Percentiles rank a stretch among this genome's conserved stretches.
Evolutionary conservation across 2,329 filamentous ascomycete genomes (phyloP).

Genomic region (Plenodomus lindquistii): DNA sequence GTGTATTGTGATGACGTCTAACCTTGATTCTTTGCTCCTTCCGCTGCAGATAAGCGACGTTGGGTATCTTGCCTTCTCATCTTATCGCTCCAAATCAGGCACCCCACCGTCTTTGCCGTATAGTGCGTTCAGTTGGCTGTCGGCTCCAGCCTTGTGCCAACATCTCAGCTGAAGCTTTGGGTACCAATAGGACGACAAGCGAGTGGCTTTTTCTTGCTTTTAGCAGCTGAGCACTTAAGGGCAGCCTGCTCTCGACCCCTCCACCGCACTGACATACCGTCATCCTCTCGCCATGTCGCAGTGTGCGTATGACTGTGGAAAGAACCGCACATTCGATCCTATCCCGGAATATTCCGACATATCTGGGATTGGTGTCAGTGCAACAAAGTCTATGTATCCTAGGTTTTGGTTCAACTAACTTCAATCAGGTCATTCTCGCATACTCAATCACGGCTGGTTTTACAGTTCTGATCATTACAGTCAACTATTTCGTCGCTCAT

Average conservation of each 20-base stretch:
- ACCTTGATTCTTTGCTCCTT: background rate
- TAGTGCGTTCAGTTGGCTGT: too few relatives aligned
- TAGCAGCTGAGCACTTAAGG: background rate
- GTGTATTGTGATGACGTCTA: background rate
- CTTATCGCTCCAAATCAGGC: background rate
- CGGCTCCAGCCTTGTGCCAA: too few relatives aligned
- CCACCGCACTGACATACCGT: background rate
- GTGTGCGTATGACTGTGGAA: background rate
- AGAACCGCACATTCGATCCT: background rate
- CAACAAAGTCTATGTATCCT: background rate
- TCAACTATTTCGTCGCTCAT: too few relatives aligned
- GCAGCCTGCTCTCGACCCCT: background rate
- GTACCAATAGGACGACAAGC: background rate
- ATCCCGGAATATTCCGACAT: background rate
- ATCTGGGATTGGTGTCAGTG: background rate
- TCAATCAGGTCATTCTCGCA: background rate
- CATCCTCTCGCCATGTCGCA: background rate
- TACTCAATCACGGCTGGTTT: background rate
- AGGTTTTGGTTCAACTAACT: background rate
- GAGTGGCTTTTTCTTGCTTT: background rate
- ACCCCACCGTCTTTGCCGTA: background rate
- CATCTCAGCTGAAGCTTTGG: too few relatives aligned
- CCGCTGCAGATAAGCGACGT: background rate
- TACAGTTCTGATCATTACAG: too few relatives aligned
- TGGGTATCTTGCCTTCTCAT: background rate